phyloP scores from a whole-genome alignment of 768 basidiomycete genomes.

The Kwoniella dendrophila region DNA sequence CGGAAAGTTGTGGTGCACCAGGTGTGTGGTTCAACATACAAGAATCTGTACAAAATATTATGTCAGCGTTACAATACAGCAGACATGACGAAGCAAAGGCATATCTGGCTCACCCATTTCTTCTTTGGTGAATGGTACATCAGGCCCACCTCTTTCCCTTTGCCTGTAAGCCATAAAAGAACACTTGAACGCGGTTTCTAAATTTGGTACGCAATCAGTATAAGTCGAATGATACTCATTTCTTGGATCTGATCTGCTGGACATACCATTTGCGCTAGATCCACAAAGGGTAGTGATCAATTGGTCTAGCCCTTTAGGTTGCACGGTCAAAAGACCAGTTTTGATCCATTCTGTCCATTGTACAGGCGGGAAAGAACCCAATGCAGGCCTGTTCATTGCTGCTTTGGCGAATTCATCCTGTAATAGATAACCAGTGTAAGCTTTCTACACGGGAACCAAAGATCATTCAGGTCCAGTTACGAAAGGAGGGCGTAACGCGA shows the following conservation, averaged over 20 bases:
- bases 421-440: too few relatives aligned
- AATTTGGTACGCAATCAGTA: not conserved
- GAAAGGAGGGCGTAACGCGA: too few relatives aligned
- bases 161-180: constrained; percentile 57
- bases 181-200: constrained; percentile 58
- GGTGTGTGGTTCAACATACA: constrained; percentile 58
- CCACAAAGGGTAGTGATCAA: constrained; percentile 55
- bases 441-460: too few relatives aligned
- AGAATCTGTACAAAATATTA: constrained; percentile 35
- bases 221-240: not conserved
- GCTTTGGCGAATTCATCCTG: constrained; percentile 56
- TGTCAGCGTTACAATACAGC: too few relatives aligned
- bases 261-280: constrained; percentile 43
- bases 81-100: too few relatives aligned
- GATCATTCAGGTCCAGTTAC: too few relatives aligned
- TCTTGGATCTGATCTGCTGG: not conserved
- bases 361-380: constrained; percentile 57
- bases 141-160: constrained; percentile 43
- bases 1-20: constrained; percentile 56
- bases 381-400: constrained; percentile 57
- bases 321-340: constrained; percentile 55
- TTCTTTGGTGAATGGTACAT: constrained; percentile 49
- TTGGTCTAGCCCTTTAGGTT: constrained; percentile 57
- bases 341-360: constrained; percentile 52
- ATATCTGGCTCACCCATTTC: constrained; percentile 53